Base-by-base conservation (phyloP, 2,329 filamentous ascomycete species). In the Colletotrichum salicis region DNA sequence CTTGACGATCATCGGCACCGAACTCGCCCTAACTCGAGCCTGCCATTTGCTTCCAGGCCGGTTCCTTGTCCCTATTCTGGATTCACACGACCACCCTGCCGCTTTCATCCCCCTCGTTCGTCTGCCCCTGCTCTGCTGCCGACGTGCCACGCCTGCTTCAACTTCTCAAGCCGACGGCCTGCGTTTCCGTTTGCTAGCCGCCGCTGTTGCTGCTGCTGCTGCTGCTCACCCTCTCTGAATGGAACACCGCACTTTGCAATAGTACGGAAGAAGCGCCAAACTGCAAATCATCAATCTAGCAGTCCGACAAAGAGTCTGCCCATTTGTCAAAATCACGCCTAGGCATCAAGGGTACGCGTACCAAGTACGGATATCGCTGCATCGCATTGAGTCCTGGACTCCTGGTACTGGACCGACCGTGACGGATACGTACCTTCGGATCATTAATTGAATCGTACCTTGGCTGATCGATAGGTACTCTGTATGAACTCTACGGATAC, bases 1-100 rank as follows among this genome's bases (percentile, higher is more conserved):
- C 65, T 71, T 69, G 65, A 71, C 69, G 65, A 71, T 69, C 69
- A 59, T 60, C 69, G 69, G 69, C 65, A 71, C 69, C 69, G 65
- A 71, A 13, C 45, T 69, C 69, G 69, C 64, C 45, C 65, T 59
- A 69, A 56, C 4, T n/a, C 33, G 15, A 29, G 62, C 62, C 65
- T 59, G 48, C 62, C 56, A 35, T 62, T 48, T 52, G 29, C 63
- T 67, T 56, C 63, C 15, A 48, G 48, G 48, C 56, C 8, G 2
- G 37, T 58, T 41, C 61, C 67, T 56, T 63, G 65, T 68, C 59
- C 33, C 37, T 41, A 41, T 41, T 41, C 37, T 41, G 5, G 37
- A 60, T 29, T 31, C 64, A 56, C 64, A 56, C 37, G 51, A 55
- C 37, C 31, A 29, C 62, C 19, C 55, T 54, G 48, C 67, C 67